Evolutionary conservation across 2,329 filamentous ascomycete species (phyloP), one percentile per base, ranked within the genome.

Genomic region (Salinomyces thailandicus): DNA sequence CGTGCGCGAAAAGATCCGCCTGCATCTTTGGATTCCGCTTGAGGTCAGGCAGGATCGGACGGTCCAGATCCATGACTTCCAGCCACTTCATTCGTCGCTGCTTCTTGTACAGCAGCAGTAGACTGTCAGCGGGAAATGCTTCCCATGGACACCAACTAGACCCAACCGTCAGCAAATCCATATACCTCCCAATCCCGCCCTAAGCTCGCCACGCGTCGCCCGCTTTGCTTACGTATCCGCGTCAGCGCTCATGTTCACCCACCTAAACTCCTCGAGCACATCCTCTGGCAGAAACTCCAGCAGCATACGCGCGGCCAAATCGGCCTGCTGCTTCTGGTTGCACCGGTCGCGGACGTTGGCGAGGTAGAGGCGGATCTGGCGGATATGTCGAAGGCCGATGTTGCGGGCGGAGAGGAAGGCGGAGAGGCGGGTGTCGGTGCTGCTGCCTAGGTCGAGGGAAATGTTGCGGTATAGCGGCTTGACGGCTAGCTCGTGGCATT

Each of bases 81-180:
- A 69, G 52, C 61, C 63, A 67, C 41, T 63, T 64, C 59, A 70
- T 60, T 35, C 58, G 55, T 47, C 61, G 63, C 57, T 70, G 67
- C 44, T 64, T 67, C 44, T 59, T 60, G 49, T 67, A 67, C 7
- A 70, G 57, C 27, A 69, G 45, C 13, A 67, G 40, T 41, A 69
- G 49, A 37, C 68, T 70, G 27, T 69, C 67, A 13, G 60, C 57
- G 4, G 62, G 62, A 42, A 69, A 69, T 1, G 61, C 55, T 31
- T 59, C 58, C 66, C 66, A 69, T 12, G 65, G 65, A 49, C 66
- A 64, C 67, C 67, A 70, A 37, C 55, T 58, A 33, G 43, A 39
- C 14, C 33, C 33, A 2, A n/a, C n/a, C 20, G 20, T 24, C 20
- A 24, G 20, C 20, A 24, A 7, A 24, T 24, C 35, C 31, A 15